These are phyloP conservation scores for Hydnomerulius pinastri DNA, from an alignment of 768 basidiomycete genomes.

Conservation along the genomic window DNA sequence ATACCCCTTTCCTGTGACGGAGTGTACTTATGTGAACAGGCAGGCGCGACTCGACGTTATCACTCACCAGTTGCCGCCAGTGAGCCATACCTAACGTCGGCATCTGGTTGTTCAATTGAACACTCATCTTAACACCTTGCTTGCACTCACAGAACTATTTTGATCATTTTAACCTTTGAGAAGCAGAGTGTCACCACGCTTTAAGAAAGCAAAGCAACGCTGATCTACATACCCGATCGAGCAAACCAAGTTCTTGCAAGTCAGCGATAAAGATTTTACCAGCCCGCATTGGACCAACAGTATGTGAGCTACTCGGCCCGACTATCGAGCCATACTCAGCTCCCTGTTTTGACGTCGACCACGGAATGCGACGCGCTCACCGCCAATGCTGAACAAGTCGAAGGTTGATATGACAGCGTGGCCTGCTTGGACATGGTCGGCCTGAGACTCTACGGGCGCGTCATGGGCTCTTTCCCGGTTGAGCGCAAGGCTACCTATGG, in stretches of 20 bases:
- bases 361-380: slow-evolving; percentile 39
- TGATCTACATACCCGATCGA: slow-evolving; percentile 57
- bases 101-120: slow-evolving; percentile 4
- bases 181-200: neutral
- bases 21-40: slow-evolving; percentile 8
- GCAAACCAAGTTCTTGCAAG: slow-evolving; percentile 62
- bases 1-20: slow-evolving; percentile 70
- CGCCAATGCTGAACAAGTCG: slow-evolving; percentile 90
- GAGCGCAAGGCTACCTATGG: slow-evolving; percentile 6
- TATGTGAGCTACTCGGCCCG: slow-evolving; percentile 65
- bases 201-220: neutral
- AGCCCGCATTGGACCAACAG: slow-evolving; percentile 87
- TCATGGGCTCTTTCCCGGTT: slow-evolving; percentile 4
- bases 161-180: slow-evolving; percentile 70
- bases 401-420: slow-evolving; percentile 95
- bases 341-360: neutral
- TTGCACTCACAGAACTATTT: slow-evolving; percentile 72
- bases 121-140: slow-evolving; percentile 3
- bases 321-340: slow-evolving; percentile 40
- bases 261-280: slow-evolving; percentile 86
- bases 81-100: slow-evolving; percentile 71
- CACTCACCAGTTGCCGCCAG: slow-evolving; percentile 84
- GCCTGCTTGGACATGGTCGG: slow-evolving; percentile 44
- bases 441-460: slow-evolving; percentile 7
- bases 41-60: neutral